Evolutionary conservation across 2,329 filamentous ascomycete genomes (phyloP), one percentile per base, ranked within the genome.

Genomic region (Venturiaceae sp.): DNA sequence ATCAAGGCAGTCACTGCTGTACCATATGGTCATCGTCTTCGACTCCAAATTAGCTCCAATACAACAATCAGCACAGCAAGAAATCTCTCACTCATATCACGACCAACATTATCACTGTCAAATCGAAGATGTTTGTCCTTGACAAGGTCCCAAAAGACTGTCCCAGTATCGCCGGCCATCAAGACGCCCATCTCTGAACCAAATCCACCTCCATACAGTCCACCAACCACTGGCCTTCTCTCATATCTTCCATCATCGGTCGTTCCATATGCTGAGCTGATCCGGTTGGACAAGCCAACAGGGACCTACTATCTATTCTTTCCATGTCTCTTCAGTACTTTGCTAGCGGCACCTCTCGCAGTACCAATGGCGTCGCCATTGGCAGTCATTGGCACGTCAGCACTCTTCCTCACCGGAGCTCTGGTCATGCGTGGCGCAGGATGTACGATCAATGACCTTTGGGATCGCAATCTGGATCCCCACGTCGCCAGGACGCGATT

Each of bases 401-500:
- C 69, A 3, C 80, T 94, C 53, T 94, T 95, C 74, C 82, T 87
- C 66, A 78, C 83, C 1, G 90, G 90, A 55, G 87, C 89, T 3
- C 70, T 95, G 47, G 81, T 95, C 63, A 94, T 95, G 88, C 87
- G 91, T 61, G 88, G 91, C 53, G 89, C 90, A 21, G 90, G 90
- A 55, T 95, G 91, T 71, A 87, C 87, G 19, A 90, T 95, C 74
- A 95, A 95, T 69, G 91, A 96, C 69, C 83, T 95, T 55, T 92
- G 90, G 87, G 91, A 95, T 71, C 83, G 89, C 58, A 88, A 94
- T 65, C 84, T 95, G 16, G 91, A 96, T 71, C 86, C 87, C 6
- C 82, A 90, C 62, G 90, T 95, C 14, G 74, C 81, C 1, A 82
- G 91, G 53, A 95, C 89, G 5, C 82, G 86, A 14, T 77, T 90